phyloP scores from a whole-genome alignment of 305 asterid species.

The Plantago coronopus region DNA sequence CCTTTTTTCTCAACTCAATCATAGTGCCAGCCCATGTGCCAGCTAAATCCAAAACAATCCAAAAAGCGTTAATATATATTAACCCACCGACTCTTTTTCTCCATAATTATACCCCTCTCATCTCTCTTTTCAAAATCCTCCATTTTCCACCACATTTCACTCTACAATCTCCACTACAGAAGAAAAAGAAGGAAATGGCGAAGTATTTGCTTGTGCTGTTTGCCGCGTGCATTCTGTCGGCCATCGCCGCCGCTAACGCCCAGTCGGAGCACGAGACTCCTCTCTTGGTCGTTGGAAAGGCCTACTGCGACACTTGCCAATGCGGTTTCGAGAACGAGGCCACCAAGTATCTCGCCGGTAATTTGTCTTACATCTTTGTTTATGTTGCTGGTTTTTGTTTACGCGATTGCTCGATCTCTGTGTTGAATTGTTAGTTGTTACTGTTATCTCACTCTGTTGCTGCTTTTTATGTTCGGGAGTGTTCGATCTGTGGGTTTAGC shows the following conservation, averaged over 20 bases:
- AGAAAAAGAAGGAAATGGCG: conserved; percentile 31
- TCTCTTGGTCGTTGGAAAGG: conserved; percentile 40
- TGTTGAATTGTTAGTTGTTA: too few relatives aligned
- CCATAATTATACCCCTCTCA: conserved; percentile 15
- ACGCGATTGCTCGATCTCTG: conserved; percentile 14
- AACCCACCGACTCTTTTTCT: conserved; percentile 36
- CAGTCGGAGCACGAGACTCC: conserved; percentile 11
- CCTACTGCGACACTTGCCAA: conserved; percentile 79
- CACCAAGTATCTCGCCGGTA: conserved; percentile 47
- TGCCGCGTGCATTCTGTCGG: conserved; percentile 42
- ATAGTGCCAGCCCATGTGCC: conserved; percentile 35
- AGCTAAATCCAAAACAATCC: too few relatives aligned
- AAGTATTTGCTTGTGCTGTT: conserved; percentile 30
- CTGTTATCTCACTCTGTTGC: too few relatives aligned
- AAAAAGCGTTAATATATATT: too few relatives aligned
- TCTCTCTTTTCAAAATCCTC: not conserved
- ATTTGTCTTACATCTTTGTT: too few relatives aligned
- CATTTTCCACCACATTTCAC: not conserved
- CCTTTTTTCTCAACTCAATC: not conserved
- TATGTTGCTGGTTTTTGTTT: not conserved
- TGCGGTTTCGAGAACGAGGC: conserved; percentile 69
- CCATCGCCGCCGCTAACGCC: conserved; percentile 38
- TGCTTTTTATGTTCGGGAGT: not conserved
- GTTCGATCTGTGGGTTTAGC: conserved; percentile 15
- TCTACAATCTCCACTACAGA: too few relatives aligned